Evolutionary conservation across 768 basidiomycete species (phyloP).

Genomic region (Tylopilus cervinicoccineus): DNA sequence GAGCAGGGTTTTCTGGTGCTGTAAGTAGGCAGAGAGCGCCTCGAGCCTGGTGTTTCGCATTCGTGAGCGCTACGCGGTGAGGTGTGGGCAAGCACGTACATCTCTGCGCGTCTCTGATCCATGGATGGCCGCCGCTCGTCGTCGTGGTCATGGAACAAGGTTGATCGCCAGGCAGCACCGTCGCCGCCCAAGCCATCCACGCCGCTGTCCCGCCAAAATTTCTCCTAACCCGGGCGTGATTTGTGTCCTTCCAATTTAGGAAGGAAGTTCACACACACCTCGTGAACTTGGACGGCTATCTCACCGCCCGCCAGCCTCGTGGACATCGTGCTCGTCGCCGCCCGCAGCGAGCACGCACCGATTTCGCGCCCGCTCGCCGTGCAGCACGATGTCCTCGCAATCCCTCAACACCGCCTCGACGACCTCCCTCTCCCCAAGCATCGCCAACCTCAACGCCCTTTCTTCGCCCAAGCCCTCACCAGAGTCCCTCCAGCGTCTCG

Average conservation of each 20-base stretch:
- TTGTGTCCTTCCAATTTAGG: conserved; percentile 8
- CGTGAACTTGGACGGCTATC: conserved; percentile 14
- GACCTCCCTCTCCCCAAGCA: conserved; percentile 32
- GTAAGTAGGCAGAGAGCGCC: conserved; percentile 65
- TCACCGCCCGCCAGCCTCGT: conserved; percentile 4
- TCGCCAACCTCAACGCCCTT: conserved; percentile 32
- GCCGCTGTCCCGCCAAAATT: conserved; percentile 18
- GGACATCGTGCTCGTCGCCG: conserved; percentile 24
- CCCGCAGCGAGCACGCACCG: conserved; percentile 26
- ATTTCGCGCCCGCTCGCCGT: conserved; percentile 18
- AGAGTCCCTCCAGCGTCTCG: conserved; percentile 14
- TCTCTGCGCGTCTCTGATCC: conserved; percentile 34
- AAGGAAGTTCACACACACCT: conserved; percentile 20
- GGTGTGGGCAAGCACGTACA: conserved; percentile 17
- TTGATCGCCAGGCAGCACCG: conserved; percentile 2
- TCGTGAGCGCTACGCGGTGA: neutral
- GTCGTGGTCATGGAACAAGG: conserved; percentile 32
- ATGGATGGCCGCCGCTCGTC: conserved; percentile 22
- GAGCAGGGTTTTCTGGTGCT: conserved; percentile 56
- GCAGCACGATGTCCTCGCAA: conserved; percentile 22
- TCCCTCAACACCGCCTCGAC: conserved; percentile 32
- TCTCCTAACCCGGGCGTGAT: conserved; percentile 18
- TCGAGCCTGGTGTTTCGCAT: conserved; percentile 31
- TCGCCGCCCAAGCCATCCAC: conserved; percentile 14
- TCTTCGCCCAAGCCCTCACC: conserved; percentile 24